A percentile compares a stretch with the other conserved stretches of the same genome.
phyloP scores from a whole-genome alignment of 2,329 filamentous ascomycete genomes.

The Thelonectria rubi region DNA sequence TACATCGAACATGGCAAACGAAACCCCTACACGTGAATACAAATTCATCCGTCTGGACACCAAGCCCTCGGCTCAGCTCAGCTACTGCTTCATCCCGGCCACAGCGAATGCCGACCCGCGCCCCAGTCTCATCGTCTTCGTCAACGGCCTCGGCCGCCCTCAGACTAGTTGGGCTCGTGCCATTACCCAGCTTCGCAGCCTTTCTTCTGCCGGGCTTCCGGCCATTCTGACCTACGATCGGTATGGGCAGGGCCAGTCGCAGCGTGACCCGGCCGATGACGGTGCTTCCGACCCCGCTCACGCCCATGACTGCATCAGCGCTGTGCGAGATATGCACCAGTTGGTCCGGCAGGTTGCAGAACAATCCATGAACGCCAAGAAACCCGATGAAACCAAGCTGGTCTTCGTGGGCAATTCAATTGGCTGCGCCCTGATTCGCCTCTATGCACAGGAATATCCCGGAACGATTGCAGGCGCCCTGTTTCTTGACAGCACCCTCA shows the following conservation, averaged over 20 bases:
- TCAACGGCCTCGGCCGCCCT: constrained; percentile 38
- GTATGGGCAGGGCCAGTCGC: constrained; percentile 61
- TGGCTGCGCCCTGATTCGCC: constrained; percentile 52
- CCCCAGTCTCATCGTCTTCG: constrained; percentile 33
- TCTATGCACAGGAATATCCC: constrained; percentile 59
- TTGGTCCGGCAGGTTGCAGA: constrained; percentile 15
- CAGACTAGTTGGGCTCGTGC: constrained; percentile 30
- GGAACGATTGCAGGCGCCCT: constrained; percentile 56
- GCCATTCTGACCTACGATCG: constrained; percentile 65
- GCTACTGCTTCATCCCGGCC: constrained; percentile 26
- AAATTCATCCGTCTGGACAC: constrained; percentile 26
- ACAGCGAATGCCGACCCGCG: background rate
- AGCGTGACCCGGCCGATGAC: constrained; percentile 56
- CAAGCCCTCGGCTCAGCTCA: constrained; percentile 31
- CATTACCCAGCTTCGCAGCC: constrained; percentile 18
- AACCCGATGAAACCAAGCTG: constrained; percentile 1
- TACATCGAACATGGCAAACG: background rate
- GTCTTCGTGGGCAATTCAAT: constrained; percentile 37
- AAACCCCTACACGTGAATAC: background rate
- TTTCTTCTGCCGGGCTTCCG: constrained; percentile 26
- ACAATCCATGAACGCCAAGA: background rate
- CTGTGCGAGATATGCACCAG: constrained; percentile 38
- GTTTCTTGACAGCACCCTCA: constrained; percentile 66
- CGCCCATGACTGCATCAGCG: constrained; percentile 58
- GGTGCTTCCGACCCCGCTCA: constrained; percentile 48